Percentiles rank a stretch among this genome's conserved stretches.
These are phyloP conservation scores for Spatholobus suberectus DNA, from an alignment of 306 rosid species.

Conservation along the genomic window DNA sequence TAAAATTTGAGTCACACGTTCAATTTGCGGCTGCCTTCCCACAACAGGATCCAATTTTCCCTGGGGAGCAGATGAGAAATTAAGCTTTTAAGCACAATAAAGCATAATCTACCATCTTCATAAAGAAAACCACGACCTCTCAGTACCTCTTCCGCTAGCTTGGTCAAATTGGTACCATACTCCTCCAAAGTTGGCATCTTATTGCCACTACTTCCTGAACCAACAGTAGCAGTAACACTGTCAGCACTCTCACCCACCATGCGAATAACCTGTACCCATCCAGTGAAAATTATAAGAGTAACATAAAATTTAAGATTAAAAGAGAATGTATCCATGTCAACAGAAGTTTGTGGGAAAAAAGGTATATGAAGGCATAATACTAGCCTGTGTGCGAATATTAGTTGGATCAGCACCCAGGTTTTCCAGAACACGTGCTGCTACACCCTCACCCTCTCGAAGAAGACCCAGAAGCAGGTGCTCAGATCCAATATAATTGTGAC, in stretches of 20 bases:
- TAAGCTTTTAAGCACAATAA: neutral
- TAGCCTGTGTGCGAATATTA: conserved; percentile 95
- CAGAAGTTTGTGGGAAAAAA: neutral
- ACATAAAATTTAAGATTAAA: neutral
- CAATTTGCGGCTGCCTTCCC: conserved; percentile 96
- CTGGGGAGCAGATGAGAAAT: conserved; percentile 47
- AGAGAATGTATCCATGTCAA: neutral
- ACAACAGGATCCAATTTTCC: conserved; percentile 98
- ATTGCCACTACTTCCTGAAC: conserved; percentile 83
- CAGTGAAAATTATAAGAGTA: conserved; percentile 22
- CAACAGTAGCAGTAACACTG: conserved; percentile 89
- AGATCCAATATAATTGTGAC: conserved; percentile 96
- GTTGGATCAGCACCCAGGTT: conserved; percentile 96
- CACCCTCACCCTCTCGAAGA: conserved; percentile 99
- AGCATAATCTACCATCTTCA: conserved; percentile 31
- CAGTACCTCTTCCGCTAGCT: conserved; percentile 93
- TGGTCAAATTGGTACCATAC: conserved; percentile 95
- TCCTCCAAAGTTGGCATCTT: conserved; percentile 99
- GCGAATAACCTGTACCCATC: conserved; percentile 81
- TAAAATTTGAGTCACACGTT: conserved; percentile 95
- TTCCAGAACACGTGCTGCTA: conserved; percentile 99
- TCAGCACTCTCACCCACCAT: conserved; percentile 99
- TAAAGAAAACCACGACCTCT: neutral
- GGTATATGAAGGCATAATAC: conserved; percentile 25
- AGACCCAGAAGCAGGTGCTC: conserved; percentile 98